Evolutionary conservation across 2,329 filamentous ascomycete species (phyloP), one percentile per base, ranked within the genome.

Genomic region (Aspergillus caelatus): DNA sequence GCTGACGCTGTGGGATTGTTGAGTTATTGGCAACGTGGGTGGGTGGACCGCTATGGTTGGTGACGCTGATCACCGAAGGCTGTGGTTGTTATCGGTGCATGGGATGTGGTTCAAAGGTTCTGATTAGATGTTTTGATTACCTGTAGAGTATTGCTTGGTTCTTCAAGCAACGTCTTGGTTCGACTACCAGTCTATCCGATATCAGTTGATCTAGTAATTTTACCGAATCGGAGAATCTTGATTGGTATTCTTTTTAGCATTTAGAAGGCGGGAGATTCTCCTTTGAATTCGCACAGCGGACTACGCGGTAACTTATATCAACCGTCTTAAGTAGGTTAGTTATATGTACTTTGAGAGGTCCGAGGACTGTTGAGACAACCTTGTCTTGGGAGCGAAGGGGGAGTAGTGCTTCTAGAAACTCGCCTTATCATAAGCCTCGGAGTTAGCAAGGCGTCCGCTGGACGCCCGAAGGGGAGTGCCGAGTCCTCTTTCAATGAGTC

Each of bases 41-140:
- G 53, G 28, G 68, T 55, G 61, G 62, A 55, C 58, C 21, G 63
- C 52, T 70, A 71, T 76, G 74, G 74, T 76, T 76, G 74, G 74
- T 68, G 68, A 36, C 36, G 52, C 32, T 56, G 62, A 64, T 61
- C 59, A 59, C 36, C 3, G 21, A 53, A 39, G 21, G 52, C 28
- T 39, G 32, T 39, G 8, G 21, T 55, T 16, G 32, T 55, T 55
- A 55, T 55, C 52, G 52, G 52, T 16, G 32, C 16, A n/a, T 32
- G 28, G 32, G 32, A 36, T 39, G n/a, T 23, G 52, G 28, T 14
- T 16, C n/a, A 14, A 16, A 30, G 28, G 32, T 55, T 39, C 21
- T 55, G 52, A 55, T 55, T 55, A 55, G 52, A 39, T 26, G 26
- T 55, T 55, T 36, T 14, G 21, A 55, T 39, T 55, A 39, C 23